Conservation (phyloP, 1,284 basidiomycete species). For the Ustilago esculenta region DNA sequence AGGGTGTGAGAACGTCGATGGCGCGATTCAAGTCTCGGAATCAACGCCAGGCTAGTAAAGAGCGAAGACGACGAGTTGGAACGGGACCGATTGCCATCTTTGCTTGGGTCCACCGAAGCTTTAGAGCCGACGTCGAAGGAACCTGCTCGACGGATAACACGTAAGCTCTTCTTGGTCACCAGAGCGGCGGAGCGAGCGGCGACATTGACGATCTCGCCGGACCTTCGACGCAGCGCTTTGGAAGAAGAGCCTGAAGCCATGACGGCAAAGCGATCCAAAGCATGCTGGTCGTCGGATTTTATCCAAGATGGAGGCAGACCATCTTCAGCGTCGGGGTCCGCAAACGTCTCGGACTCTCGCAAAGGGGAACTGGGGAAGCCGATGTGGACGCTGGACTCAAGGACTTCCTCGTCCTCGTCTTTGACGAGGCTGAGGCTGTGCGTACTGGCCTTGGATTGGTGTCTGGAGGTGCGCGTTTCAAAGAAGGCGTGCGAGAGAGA, state of each 20-base stretch:
- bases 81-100: constrained; percentile 17
- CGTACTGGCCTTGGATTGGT: constrained; percentile 24
- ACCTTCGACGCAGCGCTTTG: constrained; percentile 29
- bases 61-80: constrained; percentile 43
- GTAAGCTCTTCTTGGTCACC: constrained; percentile 35
- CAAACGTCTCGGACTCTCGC: constrained; percentile 21
- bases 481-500: constrained; percentile 29
- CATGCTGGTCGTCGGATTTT: constrained; percentile 18
- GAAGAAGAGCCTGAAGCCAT: constrained; percentile 23
- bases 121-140: constrained; percentile 40
- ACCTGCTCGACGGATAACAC: constrained; percentile 38
- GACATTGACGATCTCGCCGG: constrained; percentile 28
- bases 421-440: constrained; percentile 36
- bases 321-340: constrained; percentile 11
- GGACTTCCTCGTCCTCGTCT: constrained; percentile 25
- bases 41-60: constrained; percentile 12
- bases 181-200: constrained; percentile 36
- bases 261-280: constrained; percentile 19
- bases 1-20: constrained; percentile 31
- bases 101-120: background rate
- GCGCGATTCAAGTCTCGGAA: constrained; percentile 12
- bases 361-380: constrained; percentile 16
- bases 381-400: background rate
- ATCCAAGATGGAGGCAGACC: constrained; percentile 16
- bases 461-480: constrained; percentile 18